A percentile compares a stretch with the other conserved stretches of the same genome.
Conservation (phyloP, 1,139 yeast genomes). For the Lodderomyces orthopsilosis region DNA sequence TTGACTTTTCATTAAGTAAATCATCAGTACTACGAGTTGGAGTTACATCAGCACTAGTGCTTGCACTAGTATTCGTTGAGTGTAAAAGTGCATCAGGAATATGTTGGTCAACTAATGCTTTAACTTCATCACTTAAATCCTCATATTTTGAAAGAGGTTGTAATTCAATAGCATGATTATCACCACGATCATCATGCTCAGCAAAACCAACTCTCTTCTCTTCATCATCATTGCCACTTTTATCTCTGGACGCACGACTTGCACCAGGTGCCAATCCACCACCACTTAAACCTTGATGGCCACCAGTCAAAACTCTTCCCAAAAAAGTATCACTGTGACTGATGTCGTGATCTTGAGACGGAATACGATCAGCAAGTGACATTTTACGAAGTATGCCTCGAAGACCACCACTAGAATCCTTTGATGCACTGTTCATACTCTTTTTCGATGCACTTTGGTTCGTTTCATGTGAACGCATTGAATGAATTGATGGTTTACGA, state of each 20-base stretch:
- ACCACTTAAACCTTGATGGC: slow-evolving; percentile 31
- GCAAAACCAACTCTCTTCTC: slow-evolving; percentile 18
- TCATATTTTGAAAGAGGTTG: slow-evolving; percentile 29
- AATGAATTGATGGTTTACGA: slow-evolving; percentile 5
- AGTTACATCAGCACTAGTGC: slow-evolving; percentile 11
- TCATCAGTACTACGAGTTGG: slow-evolving; percentile 12
- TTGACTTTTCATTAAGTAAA: slow-evolving; percentile 4
- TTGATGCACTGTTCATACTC: slow-evolving; percentile 1
- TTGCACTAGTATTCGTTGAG: slow-evolving; percentile 7
- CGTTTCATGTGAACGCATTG: slow-evolving; percentile 4
- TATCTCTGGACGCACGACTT: slow-evolving; percentile 16
- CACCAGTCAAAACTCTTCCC: slow-evolving; percentile 33
- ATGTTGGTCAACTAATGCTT: slow-evolving; percentile 37
- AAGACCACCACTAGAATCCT: slow-evolving; percentile 17
- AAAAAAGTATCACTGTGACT: slow-evolving; percentile 38
- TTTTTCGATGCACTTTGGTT: slow-evolving; percentile 3
- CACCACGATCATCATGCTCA: slow-evolving; percentile 12
- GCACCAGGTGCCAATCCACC: slow-evolving; percentile 49
- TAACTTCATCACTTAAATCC: slow-evolving; percentile 41
- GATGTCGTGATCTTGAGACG: slow-evolving; percentile 16
- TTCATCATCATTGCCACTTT: slow-evolving; percentile 18
- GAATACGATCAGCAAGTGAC: slow-evolving; percentile 33
- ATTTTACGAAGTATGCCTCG: slow-evolving; percentile 36
- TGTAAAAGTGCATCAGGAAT: slow-evolving; percentile 24
- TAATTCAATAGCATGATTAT: slow-evolving; percentile 28